Base-by-base conservation (phyloP, 345 rosid genomes). In the Eutrema heterophyllum region DNA sequence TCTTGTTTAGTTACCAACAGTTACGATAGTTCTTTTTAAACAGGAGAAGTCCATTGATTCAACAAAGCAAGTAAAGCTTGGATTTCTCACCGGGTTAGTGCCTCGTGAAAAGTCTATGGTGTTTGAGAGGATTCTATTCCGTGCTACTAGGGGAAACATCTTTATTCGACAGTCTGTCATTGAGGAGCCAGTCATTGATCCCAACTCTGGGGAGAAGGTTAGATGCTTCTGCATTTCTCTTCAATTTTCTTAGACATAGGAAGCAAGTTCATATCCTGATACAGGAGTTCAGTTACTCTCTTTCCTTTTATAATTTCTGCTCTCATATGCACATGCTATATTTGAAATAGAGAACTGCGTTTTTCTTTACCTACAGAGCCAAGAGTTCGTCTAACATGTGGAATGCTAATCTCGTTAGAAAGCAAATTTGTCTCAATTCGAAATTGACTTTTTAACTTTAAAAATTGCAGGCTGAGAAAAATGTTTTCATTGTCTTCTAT, bases 121-220 rank as follows among this genome's bases (percentile, higher is more conserved):
- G 68, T 95, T 87, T 84, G 99, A 95, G 83, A 92, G 98, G 83
- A 95, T 92, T 72, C 77, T 95, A 59, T 92, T 92, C 78, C 96
- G 96, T 74, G 99, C 99, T 55, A 95, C 99, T 64, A 87, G 98
- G 87, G 99, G 96, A 15, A 92, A 92, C 79, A 88, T 92, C 52
- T 85, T 78, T 63, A 68, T 86, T 63, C 86, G 86, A 72, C 96
- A 88, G 79, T 76, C 82, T 74, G 85, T 77, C 10, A 61, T 87
- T 45, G 94, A 92, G 70, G 94, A 85, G 39, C 83, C 96, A 38
- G 90, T 92, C 63, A 78, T 62, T 9, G 98, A 92, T 79, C 98
- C 97, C 79, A 77, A 76, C 75, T 86, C 97, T 48, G 97, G 97
- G 67, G 92, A 86, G 78, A 90, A 95, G 99, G 99, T 90, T 68